These are phyloP conservation scores for Drechslerella dactyloides DNA, from an alignment of 2,329 filamentous ascomycete genomes.

Conservation along the genomic window DNA sequence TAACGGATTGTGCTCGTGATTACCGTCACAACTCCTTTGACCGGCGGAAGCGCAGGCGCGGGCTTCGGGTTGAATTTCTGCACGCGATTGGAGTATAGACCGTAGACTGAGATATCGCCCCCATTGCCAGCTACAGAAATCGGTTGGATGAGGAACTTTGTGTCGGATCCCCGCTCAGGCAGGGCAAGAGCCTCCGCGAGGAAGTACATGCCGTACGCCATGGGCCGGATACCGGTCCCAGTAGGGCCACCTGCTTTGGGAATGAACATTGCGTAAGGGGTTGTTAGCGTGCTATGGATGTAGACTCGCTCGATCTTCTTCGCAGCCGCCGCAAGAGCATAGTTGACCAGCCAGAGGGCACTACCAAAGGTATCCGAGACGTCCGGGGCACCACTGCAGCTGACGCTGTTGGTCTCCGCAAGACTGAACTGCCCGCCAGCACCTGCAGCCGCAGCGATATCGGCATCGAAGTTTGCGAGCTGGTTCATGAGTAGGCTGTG, in stretches of 20 bases:
- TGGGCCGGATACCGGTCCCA: slow-evolving; percentile 19
- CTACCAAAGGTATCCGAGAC: slow-evolving; percentile 60
- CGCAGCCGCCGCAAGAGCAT: slow-evolving; percentile 58
- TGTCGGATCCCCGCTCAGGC: slow-evolving; percentile 20
- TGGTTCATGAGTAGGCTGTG: slow-evolving; percentile 46
- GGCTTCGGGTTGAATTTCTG: slow-evolving; percentile 9
- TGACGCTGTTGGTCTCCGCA: slow-evolving; percentile 60
- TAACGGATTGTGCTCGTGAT: slow-evolving; percentile 4
- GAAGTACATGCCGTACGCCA: slow-evolving; percentile 34
- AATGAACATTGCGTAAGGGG: slow-evolving; percentile 35
- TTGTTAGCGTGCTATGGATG: slow-evolving; percentile 55
- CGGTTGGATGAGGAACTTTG: slow-evolving; percentile 31
- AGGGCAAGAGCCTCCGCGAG: slow-evolving; percentile 37
- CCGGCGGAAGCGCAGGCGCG: neutral
- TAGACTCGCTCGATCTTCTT: slow-evolving; percentile 58
- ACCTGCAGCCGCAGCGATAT: slow-evolving; percentile 46
- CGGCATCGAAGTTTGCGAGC: slow-evolving; percentile 53
- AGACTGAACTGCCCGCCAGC: slow-evolving; percentile 54
- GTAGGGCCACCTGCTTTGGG: slow-evolving; percentile 1
- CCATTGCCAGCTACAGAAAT: slow-evolving; percentile 11
- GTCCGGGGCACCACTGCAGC: slow-evolving; percentile 58
- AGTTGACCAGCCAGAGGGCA: slow-evolving; percentile 59
- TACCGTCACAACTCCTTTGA: neutral
- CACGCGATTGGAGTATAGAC: slow-evolving; percentile 30
- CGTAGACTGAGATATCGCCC: slow-evolving; percentile 34